Evolutionary conservation across 257 asterid genomes (phyloP), one percentile per base, ranked within the genome.

Genomic region (Scutellaria minor): DNA sequence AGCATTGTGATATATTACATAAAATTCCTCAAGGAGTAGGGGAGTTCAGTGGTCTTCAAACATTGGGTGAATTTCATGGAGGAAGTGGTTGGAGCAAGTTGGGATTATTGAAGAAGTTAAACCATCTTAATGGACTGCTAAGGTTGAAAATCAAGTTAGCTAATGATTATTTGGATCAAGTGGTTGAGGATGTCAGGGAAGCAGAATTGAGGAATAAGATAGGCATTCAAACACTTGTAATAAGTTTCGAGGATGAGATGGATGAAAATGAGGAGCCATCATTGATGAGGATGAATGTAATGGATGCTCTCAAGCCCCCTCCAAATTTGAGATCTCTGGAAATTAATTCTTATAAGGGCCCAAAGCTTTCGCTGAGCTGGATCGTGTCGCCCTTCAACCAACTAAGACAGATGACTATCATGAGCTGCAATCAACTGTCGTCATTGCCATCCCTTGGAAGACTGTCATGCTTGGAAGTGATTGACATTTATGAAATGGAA

Each of bases 171-270:
- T n/a, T n/a, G n/a, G n/a, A n/a, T n/a, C n/a, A n/a, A n/a, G n/a
- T n/a, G n/a, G 7, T 67, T 0, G 76, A 72, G 14, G 82, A 66
- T 35, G 63, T 67, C 14, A 47, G 37, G 27, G 60, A 75, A 6
- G 81, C 83, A 42, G 69, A 60, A 35, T 12, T 81, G 46, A 31
- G 24, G 42, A 71, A 7, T 41, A 81, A 78, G 75, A 35, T 9
- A 35, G 37, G 47, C 24, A 22, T 62, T 41, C 2, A 62, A 13
- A 0, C 0, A 6, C 70, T 64, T 10, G 1, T 0, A 11, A 4
- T 64, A 48, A 1, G 2, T 6, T 64, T 64, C 5, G 9, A 22
- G 12, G 14, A 22, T 22, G 24, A 45, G 18, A 14, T 57, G 44
- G 24, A 12, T 13, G 27, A 3, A n/a, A 6, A 6, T 0, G 41